These are phyloP conservation scores for Entomortierella beljakovae DNA, from an alignment of 192 early-diverging fungal genomes.

Conservation along the genomic window DNA sequence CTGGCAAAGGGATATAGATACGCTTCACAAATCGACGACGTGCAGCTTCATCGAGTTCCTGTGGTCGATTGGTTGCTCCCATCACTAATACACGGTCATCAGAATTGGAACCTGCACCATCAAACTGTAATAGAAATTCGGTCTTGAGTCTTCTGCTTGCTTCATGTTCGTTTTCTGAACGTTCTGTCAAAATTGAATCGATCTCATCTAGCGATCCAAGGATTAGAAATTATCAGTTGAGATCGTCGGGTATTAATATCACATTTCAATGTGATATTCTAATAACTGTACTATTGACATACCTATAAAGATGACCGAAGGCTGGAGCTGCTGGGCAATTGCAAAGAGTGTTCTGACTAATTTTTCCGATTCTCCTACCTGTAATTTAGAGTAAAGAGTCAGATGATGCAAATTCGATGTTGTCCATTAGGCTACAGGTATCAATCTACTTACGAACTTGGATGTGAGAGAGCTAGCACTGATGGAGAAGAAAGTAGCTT, in stretches of 20 bases:
- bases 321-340: conserved; percentile 83
- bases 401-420: no score
- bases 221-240: neutral
- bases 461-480: conserved; percentile 88
- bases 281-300: conserved; percentile 37
- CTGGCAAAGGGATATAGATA: conserved; percentile 86
- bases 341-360: conserved; percentile 89
- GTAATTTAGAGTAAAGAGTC: neutral
- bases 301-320: conserved; percentile 88
- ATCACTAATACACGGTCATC: conserved; percentile 82
- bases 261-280: neutral
- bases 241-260: neutral
- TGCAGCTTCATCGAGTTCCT: conserved; percentile 89
- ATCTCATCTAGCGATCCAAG: conserved; percentile 57
- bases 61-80: conserved; percentile 94
- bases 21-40: conserved; percentile 81
- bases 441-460: conserved; percentile 77
- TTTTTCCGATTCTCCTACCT: conserved; percentile 83
- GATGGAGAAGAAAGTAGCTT: conserved; percentile 90
- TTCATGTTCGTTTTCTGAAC: conserved; percentile 87
- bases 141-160: conserved; percentile 89
- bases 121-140: conserved; percentile 84
- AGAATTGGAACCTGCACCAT: conserved; percentile 72
- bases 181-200: conserved; percentile 86
- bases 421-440: no score